Evolutionary conservation across 345 rosid genomes (phyloP), one percentile per base, ranked within the genome.

Genomic region (Populus pruinosa): DNA sequence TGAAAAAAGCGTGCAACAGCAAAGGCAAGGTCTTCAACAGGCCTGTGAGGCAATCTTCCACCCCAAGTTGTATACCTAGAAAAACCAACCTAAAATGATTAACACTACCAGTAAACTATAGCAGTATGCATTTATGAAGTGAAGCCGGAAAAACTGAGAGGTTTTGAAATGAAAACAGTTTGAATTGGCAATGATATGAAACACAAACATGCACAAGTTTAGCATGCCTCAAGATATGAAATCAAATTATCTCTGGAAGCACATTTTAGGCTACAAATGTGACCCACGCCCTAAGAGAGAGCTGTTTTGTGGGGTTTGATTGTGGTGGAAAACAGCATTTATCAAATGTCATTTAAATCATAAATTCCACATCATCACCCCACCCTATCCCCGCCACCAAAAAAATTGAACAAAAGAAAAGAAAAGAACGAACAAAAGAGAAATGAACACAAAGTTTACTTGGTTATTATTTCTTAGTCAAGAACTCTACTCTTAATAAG

Each of bases 21-120:
- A 84, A 94, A 94, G 68, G 98, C 98, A 74, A 93, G 94, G 87
- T 94, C 98, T 83, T 94, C 95, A 79, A 84, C 92, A 71, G 98
- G 98, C 83, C 98, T 88, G 82, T 94, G 98, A 85, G 98, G 98
- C 78, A 90, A 83, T 74, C 89, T 90, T 83, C 90, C 98, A 71
- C 98, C 98, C 98, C 98, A 94, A 0, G 75, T 76, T 25, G 98
- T 76, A 82, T 69, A 94, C 98, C 98, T 94, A 90, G 44, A 84
- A 82, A 79, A n/a, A 25, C 29, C 81, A 86, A 76, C 64, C 78
- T 14, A 82, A 67, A 56, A 76, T 70, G 75, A 59, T 83, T 64
- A 86, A 77, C 65, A 3, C 25, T 35, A 33, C 56, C 66, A 23
- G 68, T 49, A 64, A 68, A 47, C 70, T 71, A 61, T 62, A 62